Conservation (phyloP, 2,329 filamentous ascomycete species). For the Magnaporthales sp. region DNA sequence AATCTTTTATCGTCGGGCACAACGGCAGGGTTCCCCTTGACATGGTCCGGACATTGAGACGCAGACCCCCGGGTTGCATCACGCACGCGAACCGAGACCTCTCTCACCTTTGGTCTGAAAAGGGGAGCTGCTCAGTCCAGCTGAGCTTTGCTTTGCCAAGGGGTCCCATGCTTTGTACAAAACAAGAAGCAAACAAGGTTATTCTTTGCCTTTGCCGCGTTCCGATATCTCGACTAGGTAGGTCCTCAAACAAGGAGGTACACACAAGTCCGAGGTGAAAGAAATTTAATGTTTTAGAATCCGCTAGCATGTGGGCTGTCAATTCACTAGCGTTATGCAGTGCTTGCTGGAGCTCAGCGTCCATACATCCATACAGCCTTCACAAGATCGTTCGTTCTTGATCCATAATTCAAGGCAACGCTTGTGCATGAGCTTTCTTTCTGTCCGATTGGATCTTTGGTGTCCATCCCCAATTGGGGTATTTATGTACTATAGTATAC, state of each 20-base stretch:
- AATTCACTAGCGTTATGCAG: background rate
- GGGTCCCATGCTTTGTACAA: background rate
- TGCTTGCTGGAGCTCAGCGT: background rate
- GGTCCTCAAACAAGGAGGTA: background rate
- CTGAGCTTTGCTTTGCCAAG: background rate
- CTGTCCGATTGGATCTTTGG: background rate
- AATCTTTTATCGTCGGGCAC: background rate
- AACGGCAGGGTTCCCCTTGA: background rate
- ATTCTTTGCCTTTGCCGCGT: background rate
- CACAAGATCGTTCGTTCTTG: background rate
- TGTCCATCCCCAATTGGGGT: background rate
- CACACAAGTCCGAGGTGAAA: background rate
- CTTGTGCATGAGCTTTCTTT: background rate
- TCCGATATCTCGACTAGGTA: background rate
- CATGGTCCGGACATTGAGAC: background rate
- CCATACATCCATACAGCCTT: no score
- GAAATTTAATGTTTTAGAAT: background rate
- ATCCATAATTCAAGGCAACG: background rate
- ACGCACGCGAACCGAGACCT: background rate
- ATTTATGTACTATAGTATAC: background rate
- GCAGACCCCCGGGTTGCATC: background rate
- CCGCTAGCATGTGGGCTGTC: background rate
- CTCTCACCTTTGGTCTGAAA: background rate
- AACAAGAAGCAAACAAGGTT: background rate
- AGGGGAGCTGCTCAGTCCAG: background rate